Evolutionary conservation across 2,329 filamentous ascomycete genomes (phyloP), one percentile per base, ranked within the genome.

Genomic region (Teratosphaeriaceae sp.): DNA sequence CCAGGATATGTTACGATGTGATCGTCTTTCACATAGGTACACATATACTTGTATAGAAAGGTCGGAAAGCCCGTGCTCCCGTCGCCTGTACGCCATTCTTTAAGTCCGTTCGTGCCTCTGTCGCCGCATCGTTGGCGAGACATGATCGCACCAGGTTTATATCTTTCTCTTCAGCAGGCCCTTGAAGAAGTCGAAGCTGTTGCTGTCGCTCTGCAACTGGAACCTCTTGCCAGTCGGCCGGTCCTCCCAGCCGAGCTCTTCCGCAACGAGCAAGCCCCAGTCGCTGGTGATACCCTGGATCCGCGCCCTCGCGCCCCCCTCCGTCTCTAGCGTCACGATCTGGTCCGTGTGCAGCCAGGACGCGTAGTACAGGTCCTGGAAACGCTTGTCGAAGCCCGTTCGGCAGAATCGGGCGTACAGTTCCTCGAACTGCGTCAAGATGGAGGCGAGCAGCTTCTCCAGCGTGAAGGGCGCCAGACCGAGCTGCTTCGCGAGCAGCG

Each of bases 151-250:
- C n/a, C n/a, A n/a, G n/a, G n/a, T n/a, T 43, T 20, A 44, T 2
- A 37, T 23, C 72, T 94, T 97, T 57, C 83, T 78, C 70, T 80
- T 87, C 16, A 98, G 70, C 56, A 98, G 60, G 0, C 92, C 92
- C 60, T 79, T 86, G 69, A 95, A 94, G 64, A 95, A 98, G 66
- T 98, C 92, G 70, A 98, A 98, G 64, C 89, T 96, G 60, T 98
- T 98, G 62, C 89, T 88, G 64, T 98, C 92, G 63, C 88, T 96
- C 71, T 96, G 89, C 66, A 98, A 66, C 55, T 84, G 79, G 77
- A 85, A 90, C 38, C 84, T 71, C 65, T 77, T 85, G 0, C 90
- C 89, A 0, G 86, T 95, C 2, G 74, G 70, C 41, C 81, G 72
- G 49, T 88, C 87, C 45, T 84, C 76, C 62, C 73, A 77, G 2